A percentile compares a stretch with the other conserved stretches of the same genome.
phyloP scores from a whole-genome alignment of 805 yeast genomes.

The Lipomyces kockii region DNA sequence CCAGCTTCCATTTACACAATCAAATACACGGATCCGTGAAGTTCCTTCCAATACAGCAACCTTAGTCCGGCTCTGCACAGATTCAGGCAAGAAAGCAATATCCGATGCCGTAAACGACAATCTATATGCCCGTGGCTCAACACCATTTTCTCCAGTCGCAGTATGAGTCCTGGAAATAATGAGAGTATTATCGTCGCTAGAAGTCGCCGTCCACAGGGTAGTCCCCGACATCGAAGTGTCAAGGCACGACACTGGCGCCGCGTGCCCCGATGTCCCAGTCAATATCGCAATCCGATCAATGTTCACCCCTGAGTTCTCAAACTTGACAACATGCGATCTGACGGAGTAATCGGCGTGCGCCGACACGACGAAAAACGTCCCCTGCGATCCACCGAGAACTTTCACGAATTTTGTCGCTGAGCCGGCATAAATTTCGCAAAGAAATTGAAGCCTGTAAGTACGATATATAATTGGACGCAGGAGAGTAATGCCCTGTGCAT shows the following conservation, averaged over 20 bases:
- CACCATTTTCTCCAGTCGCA: neutral
- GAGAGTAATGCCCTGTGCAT: constrained; percentile 10
- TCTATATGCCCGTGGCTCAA: neutral
- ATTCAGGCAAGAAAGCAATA: constrained; percentile 8
- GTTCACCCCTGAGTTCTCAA: neutral
- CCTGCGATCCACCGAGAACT: neutral
- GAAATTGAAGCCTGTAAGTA: neutral
- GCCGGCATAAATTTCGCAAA: constrained; percentile 6
- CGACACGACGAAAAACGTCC: neutral
- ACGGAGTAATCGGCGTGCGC: constrained; percentile 13
- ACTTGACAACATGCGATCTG: constrained; percentile 4
- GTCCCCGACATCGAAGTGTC: neutral
- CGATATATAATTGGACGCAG: neutral
- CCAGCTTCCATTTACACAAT: constrained; percentile 5
- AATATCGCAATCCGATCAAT: neutral
- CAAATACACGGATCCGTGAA: constrained; percentile 4
- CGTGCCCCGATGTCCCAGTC: constrained; percentile 15
- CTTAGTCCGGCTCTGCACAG: neutral
- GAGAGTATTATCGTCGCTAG: constrained; percentile 7
- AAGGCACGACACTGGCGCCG: constrained; percentile 9
- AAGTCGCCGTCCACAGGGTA: neutral
- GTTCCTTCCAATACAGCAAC: constrained; percentile 6
- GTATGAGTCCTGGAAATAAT: neutral
- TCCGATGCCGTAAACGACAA: constrained; percentile 1
- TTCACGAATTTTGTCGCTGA: constrained; percentile 4